Base-by-base conservation (phyloP, 2,329 filamentous ascomycete genomes). In the Dothideomycetes sp. region DNA sequence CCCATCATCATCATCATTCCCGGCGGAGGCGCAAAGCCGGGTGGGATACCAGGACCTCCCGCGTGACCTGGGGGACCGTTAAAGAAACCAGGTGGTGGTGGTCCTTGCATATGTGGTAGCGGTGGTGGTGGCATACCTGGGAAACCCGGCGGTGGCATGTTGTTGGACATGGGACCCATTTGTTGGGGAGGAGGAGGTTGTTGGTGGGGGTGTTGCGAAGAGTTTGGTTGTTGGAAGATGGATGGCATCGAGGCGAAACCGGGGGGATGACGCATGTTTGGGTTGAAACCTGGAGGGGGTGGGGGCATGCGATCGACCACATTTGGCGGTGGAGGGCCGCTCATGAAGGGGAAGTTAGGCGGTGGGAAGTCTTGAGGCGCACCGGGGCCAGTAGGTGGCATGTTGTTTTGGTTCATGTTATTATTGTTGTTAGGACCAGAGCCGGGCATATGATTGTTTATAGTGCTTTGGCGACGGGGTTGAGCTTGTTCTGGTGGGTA, bases 211-310 rank as follows among this genome's bases (percentile, higher is more conserved):
- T 44, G 44, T 13, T 39, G 43, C 24, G 46, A 49, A 23, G 45
- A 47, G 33, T 45, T 47, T 27, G 51, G 44, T n/a, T 49, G 43
- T 38, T 46, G 50, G 50, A 59, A 60, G 24, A 55, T 53, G 35
- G 50, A 52, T 5, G 53, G 50, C 20, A 54, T 50, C 31, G 47
- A 51, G 31, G 49, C 47, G 35, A 56, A 56, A 18, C 55, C 56
- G 2, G 56, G 56, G 15, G 54, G 55, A 31, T 57, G 54, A 8
- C 55, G 53, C 47, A 57, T 52, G 35, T 50, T 49, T 4, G 49
- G 46, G 24, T 53, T 51, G 49, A 59, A 59, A 17, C 56, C 55
- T 13, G 56, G 56, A 12, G 55, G 55, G 51, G 49, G 11, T 22
- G 41, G 32, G 38, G 47, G 33, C 13, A 30, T 24, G 22, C 36